A percentile compares a stretch with the other conserved stretches of the same genome.
These are phyloP conservation scores for Microcos paniculata DNA, from an alignment of 345 rosid genomes.

Conservation along the genomic window DNA sequence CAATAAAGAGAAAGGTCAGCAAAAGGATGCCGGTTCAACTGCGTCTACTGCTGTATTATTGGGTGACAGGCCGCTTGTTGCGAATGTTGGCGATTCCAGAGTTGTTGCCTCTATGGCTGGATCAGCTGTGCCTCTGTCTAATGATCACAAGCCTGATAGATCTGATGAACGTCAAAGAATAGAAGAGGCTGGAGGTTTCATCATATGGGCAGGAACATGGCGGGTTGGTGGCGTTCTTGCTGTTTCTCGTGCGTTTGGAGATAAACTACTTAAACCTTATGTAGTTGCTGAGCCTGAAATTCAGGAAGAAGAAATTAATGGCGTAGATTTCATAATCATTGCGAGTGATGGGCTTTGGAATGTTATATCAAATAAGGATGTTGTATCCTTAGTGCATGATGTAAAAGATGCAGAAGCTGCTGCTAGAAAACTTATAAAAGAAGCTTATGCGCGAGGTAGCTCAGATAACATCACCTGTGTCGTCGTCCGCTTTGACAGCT, in stretches of 20 bases:
- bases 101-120: too few relatives aligned
- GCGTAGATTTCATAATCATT: too few relatives aligned
- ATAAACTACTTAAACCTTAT: conserved; percentile 52
- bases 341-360: too few relatives aligned
- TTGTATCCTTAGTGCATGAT: conserved; percentile 39
- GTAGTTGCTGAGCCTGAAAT: too few relatives aligned
- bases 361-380: conserved; percentile 57
- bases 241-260: conserved; percentile 69
- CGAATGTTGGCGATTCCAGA: too few relatives aligned
- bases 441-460: too few relatives aligned
- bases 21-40: conserved; percentile 58
- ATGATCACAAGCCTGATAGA: conserved; percentile 55
- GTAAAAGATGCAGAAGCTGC: conserved; percentile 44
- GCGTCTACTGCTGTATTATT: too few relatives aligned
- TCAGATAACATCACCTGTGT: too few relatives aligned
- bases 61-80: too few relatives aligned
- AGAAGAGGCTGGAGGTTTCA: too few relatives aligned
- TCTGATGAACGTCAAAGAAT: too few relatives aligned
- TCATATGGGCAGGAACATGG: conserved; percentile 64
- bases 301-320: too few relatives aligned
- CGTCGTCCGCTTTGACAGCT: conserved; percentile 39
- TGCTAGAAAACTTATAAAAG: conserved; percentile 39
- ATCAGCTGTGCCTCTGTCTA: conserved; percentile 46
- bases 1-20: conserved; percentile 37
- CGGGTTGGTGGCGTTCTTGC: conserved; percentile 53